Percentiles rank a stretch among this genome's conserved stretches.
Conservation (phyloP, 345 rosid species). For the Rhodomyrtus tomentosa region DNA sequence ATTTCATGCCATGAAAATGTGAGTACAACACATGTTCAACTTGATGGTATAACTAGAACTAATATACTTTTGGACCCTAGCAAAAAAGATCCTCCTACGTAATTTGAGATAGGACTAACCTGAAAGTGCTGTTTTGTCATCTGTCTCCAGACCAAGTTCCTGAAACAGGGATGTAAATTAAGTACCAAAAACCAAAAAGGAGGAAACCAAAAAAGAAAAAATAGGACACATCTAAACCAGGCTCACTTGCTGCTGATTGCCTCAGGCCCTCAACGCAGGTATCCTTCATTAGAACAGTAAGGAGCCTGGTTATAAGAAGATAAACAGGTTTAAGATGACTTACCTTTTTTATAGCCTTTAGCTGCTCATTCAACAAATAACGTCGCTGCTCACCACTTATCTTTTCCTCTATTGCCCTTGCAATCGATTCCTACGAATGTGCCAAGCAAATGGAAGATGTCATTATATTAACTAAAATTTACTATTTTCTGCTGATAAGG, state of each 20-base stretch:
- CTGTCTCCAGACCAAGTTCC: slow-evolving; percentile 99
- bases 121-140: slow-evolving; percentile 97
- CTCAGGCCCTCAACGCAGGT: background rate
- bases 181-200: background rate
- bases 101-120: slow-evolving; percentile 29
- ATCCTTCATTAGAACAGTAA: background rate
- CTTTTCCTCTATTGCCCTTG: slow-evolving; percentile 98
- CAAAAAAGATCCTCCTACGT: background rate
- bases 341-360: slow-evolving; percentile 99
- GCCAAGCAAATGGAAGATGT: slow-evolving; percentile 1
- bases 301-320: background rate
- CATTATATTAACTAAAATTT: background rate
- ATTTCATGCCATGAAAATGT: background rate
- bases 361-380: slow-evolving; percentile 93
- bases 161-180: slow-evolving; percentile 18
- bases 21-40: background rate
- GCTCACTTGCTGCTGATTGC: background rate
- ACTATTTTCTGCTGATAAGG: background rate
- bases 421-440: slow-evolving; percentile 71
- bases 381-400: slow-evolving; percentile 98
- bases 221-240: background rate
- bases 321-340: background rate
- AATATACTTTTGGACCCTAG: background rate
- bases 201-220: background rate
- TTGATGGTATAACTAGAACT: background rate